phyloP scores from a whole-genome alignment of 345 rosid species.

The Salix caprea region DNA sequence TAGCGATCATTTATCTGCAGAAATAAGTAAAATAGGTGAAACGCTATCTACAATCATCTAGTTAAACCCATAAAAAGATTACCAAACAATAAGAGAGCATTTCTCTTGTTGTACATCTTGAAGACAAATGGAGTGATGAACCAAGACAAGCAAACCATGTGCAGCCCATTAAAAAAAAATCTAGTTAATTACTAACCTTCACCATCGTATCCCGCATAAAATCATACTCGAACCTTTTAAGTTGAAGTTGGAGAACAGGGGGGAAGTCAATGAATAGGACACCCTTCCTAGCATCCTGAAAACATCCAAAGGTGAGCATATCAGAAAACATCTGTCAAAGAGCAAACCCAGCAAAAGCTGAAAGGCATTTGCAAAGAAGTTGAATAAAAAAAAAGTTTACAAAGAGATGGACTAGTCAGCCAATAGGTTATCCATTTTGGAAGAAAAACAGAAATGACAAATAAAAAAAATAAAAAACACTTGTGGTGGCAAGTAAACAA shows the following conservation, averaged over 20 bases:
- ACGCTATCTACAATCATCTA: neutral
- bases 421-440: neutral
- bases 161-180: neutral
- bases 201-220: constrained; percentile 51
- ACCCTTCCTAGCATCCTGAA: constrained; percentile 50
- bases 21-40: neutral
- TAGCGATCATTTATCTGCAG: constrained; percentile 35
- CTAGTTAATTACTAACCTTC: constrained; percentile 28
- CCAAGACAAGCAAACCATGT: neutral
- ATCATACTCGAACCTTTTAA: constrained; percentile 49
- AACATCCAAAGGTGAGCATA: constrained; percentile 2
- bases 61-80: neutral
- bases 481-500: neutral
- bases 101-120: neutral
- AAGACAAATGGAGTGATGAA: neutral
- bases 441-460: neutral
- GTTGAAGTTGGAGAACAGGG: constrained; percentile 66
- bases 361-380: neutral
- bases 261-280: constrained; percentile 73
- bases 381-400: neutral
- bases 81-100: neutral
- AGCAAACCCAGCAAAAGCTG: neutral
- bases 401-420: neutral
- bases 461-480: neutral
- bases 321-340: neutral